A percentile compares a stretch with the other conserved stretches of the same genome.
Evolutionary conservation across 2,329 filamentous ascomycete species (phyloP).

Genomic region (Colletotrichum plurivorum): DNA sequence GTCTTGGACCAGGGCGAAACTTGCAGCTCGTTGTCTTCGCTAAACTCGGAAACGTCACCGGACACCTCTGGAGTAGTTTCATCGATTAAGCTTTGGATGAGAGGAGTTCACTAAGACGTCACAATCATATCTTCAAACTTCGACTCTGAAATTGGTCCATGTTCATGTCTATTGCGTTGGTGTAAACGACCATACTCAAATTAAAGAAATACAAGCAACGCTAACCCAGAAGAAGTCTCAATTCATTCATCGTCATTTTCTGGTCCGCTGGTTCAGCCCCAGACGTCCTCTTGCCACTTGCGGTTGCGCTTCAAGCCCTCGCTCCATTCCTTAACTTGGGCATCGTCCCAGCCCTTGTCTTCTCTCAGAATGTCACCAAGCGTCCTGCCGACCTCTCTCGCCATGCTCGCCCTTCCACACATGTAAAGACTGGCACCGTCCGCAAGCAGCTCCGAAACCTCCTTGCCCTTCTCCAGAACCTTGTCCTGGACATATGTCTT

Average conservation of each 20-base stretch:
- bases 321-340: slow-evolving; percentile 59
- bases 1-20: too few species aligned
- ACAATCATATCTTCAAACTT: too few species aligned
- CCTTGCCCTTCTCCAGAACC: slow-evolving; percentile 48
- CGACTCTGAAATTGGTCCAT: too few species aligned
- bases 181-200: too few species aligned
- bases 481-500: slow-evolving; percentile 56
- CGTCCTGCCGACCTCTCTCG: slow-evolving; percentile 57
- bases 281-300: slow-evolving; percentile 70
- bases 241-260: not conserved
- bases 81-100: too few species aligned
- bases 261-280: slow-evolving; percentile 51
- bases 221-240: not conserved
- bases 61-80: too few species aligned
- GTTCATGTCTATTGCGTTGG: too few species aligned
- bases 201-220: too few species aligned
- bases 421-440: slow-evolving; percentile 56
- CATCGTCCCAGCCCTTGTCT: slow-evolving; percentile 54
- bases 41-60: too few species aligned
- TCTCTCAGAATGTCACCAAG: slow-evolving; percentile 53
- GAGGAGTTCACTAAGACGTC: too few species aligned
- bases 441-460: slow-evolving; percentile 49
- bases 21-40: too few species aligned
- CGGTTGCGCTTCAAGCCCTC: slow-evolving; percentile 62
- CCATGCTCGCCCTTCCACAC: slow-evolving; percentile 58